Evolutionary conservation across 345 rosid species (phyloP), one percentile per base, ranked within the genome.

Genomic region (Streptanthus diversifolius): DNA sequence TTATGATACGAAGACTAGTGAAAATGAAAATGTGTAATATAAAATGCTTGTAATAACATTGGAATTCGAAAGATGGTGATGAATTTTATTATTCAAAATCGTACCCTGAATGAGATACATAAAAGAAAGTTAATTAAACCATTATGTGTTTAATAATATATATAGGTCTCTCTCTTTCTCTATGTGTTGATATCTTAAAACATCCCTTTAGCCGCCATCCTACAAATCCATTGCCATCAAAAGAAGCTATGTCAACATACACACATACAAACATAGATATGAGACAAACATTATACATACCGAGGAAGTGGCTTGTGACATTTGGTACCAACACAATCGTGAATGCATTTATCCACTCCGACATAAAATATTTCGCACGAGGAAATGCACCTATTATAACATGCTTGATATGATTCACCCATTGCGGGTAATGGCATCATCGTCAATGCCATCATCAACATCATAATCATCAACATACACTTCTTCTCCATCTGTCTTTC

Each of bases 201-300:
- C 43, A 57, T 57, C 41, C 41, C 63, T 57, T 57, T 57, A 57
- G 43, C 25, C 40, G 39, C 27, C 63, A 8, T 57, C 41, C 41
- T 32, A 15, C 41, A 57, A 57, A 57, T 13, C 3, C 25, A 33
- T 33, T 57, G 41, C 41, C 63, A 57, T 15, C 41, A 57, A 35
- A 57, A 57, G 43, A 57, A 57, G 32, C 25, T 43, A 57, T 57
- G 43, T 57, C 63, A 57, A 22, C 25, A 57, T 5, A 57, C n/a
- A 27, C 35, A 25, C 35, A 43, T 33, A 49, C 7, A 11, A 14
- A 5, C 9, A 45, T 45, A 18, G 5, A 18, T 17, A 56, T 15
- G 8, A 30, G 9, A 30, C 61, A 32, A 56, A 32, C 13, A 56
- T 15, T 43, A 32, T 56, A 17, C 41, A 56, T 56, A 56, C 63